Base-by-base conservation (phyloP, 1,284 basidiomycete species). In the Trametes hirsuta region DNA sequence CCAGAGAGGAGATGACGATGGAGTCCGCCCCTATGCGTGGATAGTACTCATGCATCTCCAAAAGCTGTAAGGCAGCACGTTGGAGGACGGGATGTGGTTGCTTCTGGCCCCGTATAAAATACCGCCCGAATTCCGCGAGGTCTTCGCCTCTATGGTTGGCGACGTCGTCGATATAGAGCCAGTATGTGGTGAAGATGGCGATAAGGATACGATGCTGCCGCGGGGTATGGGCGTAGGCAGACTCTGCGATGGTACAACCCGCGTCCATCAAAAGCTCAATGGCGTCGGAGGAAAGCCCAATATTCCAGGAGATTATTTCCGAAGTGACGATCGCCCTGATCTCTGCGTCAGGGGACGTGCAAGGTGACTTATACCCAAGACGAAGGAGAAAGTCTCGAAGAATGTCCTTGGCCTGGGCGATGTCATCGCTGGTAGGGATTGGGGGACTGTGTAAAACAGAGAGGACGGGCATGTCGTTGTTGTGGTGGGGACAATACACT, bases 141-240 rank as follows among this genome's bases (percentile, higher is more conserved):
- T 22, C 35, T 47, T 44, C 37, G 36, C 15, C 15, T 30, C 50
- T 39, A 25, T 30, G 35, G 0, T 36, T 4, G 4, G 40, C 25
- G 24, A 36, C 5, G 34, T 50, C 47, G 47, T 55, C 54, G 47
- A 44, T 25, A n/a, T 55, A 55, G 12, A 37, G 14, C 47, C 36
- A 8, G 47, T 44, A 55, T 1, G 54, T 36, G 6, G 54, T 49
- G 47, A 34, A 55, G 18, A 49, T 12, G 11, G 54, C 54, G 24
- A 56, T 25, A n/a, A 45, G 4, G 14, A 10, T 24, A 11, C 50
- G 55, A 47, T 50, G 47, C 3, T 18, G 4, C 40, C 35, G 34
- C 14, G 24, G 21, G 15, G 6, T 39, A 24, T 58, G 55, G 5
- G 42, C 34, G 45, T 58, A 58, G 15, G 50, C 25, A 9, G 41